These are phyloP conservation scores for Fraxinus albicans DNA, from an alignment of 305 asterid species.

Conservation along the genomic window DNA sequence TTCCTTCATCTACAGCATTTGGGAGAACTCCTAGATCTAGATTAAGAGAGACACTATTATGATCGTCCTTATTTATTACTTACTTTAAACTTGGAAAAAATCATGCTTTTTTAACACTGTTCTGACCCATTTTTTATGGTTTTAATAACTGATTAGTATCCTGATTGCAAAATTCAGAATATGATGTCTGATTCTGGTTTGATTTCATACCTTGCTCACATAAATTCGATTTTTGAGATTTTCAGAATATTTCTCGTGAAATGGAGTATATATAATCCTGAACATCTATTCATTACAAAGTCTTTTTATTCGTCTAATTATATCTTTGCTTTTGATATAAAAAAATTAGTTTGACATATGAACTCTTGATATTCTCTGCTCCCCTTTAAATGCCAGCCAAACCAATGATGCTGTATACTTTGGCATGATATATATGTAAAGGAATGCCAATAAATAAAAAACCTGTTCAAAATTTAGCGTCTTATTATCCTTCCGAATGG, in stretches of 20 bases:
- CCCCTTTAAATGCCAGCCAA: background rate
- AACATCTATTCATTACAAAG: no score
- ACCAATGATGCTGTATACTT: background rate
- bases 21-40: background rate
- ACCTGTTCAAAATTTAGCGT: constrained; percentile 8
- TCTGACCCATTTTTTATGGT: background rate
- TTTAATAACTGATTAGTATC: background rate
- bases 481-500: constrained; percentile 19
- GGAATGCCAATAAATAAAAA: background rate
- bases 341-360: background rate
- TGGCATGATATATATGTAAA: background rate
- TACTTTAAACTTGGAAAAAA: background rate
- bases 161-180: background rate
- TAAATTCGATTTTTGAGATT: background rate
- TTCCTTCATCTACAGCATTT: background rate
- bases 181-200: background rate
- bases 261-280: background rate
- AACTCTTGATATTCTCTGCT: background rate
- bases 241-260: background rate
- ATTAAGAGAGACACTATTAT: background rate
- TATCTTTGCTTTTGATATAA: background rate
- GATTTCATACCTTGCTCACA: background rate
- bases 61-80: background rate
- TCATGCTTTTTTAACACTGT: background rate
- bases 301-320: background rate